A percentile compares a stretch with the other conserved stretches of the same genome.
Evolutionary conservation across 768 basidiomycete species (phyloP).

Genomic region (Auriscalpium microsporum): DNA sequence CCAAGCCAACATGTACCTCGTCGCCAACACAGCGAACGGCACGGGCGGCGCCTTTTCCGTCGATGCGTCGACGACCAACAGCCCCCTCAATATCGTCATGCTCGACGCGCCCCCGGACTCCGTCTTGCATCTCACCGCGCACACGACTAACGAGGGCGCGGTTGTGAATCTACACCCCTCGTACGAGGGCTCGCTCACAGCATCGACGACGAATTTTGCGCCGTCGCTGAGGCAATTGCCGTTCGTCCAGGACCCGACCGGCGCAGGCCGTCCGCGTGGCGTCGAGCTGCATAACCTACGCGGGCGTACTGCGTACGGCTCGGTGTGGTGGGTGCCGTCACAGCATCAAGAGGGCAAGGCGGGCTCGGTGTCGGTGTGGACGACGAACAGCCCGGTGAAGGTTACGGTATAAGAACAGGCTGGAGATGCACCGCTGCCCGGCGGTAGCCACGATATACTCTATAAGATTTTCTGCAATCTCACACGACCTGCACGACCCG

Average conservation of each 20-base stretch:
- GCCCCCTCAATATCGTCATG: conserved; percentile 22
- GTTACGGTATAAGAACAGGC: background rate
- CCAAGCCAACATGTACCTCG: conserved; percentile 24
- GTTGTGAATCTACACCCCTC: conserved; percentile 25
- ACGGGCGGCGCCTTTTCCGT: conserved; percentile 29
- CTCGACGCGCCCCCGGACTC: conserved; percentile 27
- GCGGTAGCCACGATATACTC: no score
- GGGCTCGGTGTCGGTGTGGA: background rate
- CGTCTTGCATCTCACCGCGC: conserved; percentile 23
- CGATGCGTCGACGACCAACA: conserved; percentile 22
- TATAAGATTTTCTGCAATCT: no score
- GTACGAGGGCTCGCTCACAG: conserved; percentile 34
- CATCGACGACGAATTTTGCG: conserved; percentile 20
- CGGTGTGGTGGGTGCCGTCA: conserved; percentile 9
- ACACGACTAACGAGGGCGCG: conserved; percentile 22
- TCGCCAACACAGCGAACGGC: conserved; percentile 17
- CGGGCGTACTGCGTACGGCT: conserved; percentile 4
- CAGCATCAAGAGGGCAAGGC: background rate
- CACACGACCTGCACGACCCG: no score
- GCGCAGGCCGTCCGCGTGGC: conserved; percentile 25
- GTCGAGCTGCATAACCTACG: conserved; percentile 9
- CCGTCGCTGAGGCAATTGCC: conserved; percentile 14
- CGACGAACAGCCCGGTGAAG: background rate
- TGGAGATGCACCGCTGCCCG: no score
- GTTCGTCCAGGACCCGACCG: conserved; percentile 26